Conservation (phyloP, 2,329 filamentous ascomycete genomes). For the Fusarium floridanum region DNA sequence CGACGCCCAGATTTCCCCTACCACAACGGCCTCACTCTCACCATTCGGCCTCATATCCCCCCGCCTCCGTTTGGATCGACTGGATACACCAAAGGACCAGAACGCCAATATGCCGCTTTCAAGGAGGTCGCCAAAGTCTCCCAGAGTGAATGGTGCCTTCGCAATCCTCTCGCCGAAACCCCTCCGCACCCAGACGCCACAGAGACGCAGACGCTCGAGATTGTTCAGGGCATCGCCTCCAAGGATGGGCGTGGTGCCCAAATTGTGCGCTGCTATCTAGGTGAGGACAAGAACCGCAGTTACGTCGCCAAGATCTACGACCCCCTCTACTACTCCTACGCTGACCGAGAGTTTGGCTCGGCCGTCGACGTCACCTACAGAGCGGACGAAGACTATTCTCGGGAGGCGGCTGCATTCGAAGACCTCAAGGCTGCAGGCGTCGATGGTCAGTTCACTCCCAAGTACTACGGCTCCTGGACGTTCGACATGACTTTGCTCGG, state of each 20-base stretch:
- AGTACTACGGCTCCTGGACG: neutral
- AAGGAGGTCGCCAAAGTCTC: neutral
- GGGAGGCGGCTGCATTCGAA: neutral
- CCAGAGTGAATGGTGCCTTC: conserved; percentile 13
- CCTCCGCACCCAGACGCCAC: neutral
- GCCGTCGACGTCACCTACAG: neutral
- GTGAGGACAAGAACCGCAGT: neutral
- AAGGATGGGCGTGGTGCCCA: conserved; percentile 16
- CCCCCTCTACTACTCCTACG: conserved; percentile 17
- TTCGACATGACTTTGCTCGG: neutral
- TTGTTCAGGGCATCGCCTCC: conserved; percentile 9
- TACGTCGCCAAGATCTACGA: conserved; percentile 26
- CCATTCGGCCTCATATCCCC: neutral
- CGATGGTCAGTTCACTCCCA: neutral
- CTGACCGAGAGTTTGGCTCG: neutral
- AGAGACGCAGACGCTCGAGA: neutral
- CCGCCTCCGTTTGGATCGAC: neutral
- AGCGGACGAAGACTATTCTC: no score
- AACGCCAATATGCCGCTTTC: neutral
- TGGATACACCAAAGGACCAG: neutral
- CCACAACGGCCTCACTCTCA: neutral
- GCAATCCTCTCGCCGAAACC: conserved; percentile 3
- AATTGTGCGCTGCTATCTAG: conserved; percentile 13
- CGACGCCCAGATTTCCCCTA: neutral
- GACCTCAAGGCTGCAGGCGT: neutral